Conservation (phyloP, 768 basidiomycete genomes). For the Lactarius hengduanensis region DNA sequence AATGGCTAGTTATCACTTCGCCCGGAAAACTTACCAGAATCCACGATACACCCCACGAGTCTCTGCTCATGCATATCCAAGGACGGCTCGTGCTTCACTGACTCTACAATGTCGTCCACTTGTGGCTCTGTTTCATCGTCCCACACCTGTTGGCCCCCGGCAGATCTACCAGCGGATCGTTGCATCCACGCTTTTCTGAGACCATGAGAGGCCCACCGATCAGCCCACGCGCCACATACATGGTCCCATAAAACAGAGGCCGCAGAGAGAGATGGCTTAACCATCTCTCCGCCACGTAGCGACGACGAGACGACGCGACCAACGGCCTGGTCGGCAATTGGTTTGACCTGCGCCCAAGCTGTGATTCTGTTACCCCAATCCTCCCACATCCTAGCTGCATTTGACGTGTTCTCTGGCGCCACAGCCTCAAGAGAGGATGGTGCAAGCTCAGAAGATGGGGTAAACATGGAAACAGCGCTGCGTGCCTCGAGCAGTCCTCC, state of each 20-base stretch:
- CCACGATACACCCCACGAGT: slow-evolving; percentile 82
- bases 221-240: slow-evolving; percentile 30
- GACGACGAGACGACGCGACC: slow-evolving; percentile 54
- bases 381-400: slow-evolving; percentile 44
- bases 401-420: slow-evolving; percentile 29
- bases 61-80: slow-evolving; percentile 81
- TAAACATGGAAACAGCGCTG: slow-evolving; percentile 33
- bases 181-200: slow-evolving; percentile 69
- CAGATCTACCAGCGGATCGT: slow-evolving; percentile 54
- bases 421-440: neutral
- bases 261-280: slow-evolving; percentile 39
- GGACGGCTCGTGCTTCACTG: slow-evolving; percentile 68
- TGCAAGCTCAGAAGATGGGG: slow-evolving; percentile 2
- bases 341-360: slow-evolving; percentile 65
- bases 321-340: slow-evolving; percentile 73
- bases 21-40: slow-evolving; percentile 50
- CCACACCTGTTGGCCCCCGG: slow-evolving; percentile 38
- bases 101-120: slow-evolving; percentile 72
- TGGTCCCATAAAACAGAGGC: slow-evolving; percentile 66
- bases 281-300: slow-evolving; percentile 23
- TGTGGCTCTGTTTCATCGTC: slow-evolving; percentile 32
- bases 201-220: slow-evolving; percentile 22
- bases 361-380: slow-evolving; percentile 73
- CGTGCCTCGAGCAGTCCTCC: slow-evolving; percentile 59
- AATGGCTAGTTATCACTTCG: slow-evolving; percentile 11